A percentile compares a stretch with the other conserved stretches of the same genome.
phyloP scores from a whole-genome alignment of 257 asterid species.

The Solanum pennellii region DNA sequence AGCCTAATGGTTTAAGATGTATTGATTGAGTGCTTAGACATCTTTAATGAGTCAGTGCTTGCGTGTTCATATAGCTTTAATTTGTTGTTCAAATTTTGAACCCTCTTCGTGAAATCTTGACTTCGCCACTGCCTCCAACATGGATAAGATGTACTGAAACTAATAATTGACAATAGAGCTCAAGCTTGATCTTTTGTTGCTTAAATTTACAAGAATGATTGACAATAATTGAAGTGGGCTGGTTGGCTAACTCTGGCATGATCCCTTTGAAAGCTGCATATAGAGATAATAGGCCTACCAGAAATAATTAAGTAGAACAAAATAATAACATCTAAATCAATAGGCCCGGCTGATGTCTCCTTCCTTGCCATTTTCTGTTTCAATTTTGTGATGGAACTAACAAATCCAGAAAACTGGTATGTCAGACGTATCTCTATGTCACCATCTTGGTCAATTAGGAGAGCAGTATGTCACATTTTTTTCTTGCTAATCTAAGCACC shows the following conservation, averaged over 20 bases:
- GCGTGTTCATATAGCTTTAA: too few species aligned
- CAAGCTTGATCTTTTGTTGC: background rate
- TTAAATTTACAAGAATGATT: background rate
- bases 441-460: background rate
- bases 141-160: background rate
- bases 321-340: background rate
- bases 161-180: background rate
- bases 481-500: background rate
- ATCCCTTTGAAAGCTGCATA: background rate
- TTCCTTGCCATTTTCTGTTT: background rate
- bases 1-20: too few species aligned
- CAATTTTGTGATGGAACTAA: background rate
- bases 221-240: background rate
- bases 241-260: background rate
- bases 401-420: background rate
- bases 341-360: background rate
- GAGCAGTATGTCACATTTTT: background rate
- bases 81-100: too few species aligned
- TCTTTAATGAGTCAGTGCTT: too few species aligned
- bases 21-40: too few species aligned
- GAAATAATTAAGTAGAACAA: background rate
- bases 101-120: too few species aligned
- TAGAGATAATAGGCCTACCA: background rate
- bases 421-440: background rate
- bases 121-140: background rate